Evolutionary conservation across 2,329 filamentous ascomycete species (phyloP), one percentile per base, ranked within the genome.

Genomic region (Aspergillus sp.): DNA sequence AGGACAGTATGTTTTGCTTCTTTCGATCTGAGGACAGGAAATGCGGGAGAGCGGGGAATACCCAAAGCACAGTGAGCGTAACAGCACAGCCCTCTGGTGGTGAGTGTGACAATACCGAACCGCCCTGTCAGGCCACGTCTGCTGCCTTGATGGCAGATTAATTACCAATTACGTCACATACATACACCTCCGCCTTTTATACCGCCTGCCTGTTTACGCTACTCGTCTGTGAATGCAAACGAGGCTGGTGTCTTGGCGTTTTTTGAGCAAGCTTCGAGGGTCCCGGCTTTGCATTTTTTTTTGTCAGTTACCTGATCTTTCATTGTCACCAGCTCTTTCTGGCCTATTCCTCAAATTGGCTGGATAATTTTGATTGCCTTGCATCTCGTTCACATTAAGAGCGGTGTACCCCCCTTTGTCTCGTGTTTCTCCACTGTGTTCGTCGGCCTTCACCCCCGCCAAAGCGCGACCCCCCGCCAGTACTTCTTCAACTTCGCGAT

Each of bases 91-190:
- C 15, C 15, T 21, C n/a, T 6, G 9, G 27, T n/a, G 27, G 45
- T 31, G 27, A 31, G 9, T 31, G 65, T 72, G 59, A 72, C 69
- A 62, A 59, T 70, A 72, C 68, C 40, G 47, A 59, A 70, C 65
- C 50, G 35, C 23, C 50, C 51, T 57, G 47, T 64, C 59, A 62
- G 64, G 62, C 62, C 63, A 64, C 58, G 59, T 51, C 41, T 44
- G 24, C 49, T 54, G 48, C 51, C 50, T 44, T 37, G 37, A 51
- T 21, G 19, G 23, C 19, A 49, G 43, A n/a, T 56, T 44, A 44
- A 39, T 54, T 58, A 55, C 56, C 1, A 12, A 7, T 31, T 52
- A 62, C 59, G 59, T 62, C 59, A 61, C 50, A n/a, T 6, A 14
- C 4, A 21, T 56, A 60, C 43, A 23, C 2, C 24, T 35, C 24